phyloP scores from a whole-genome alignment of 106 monocot genomes.

The Allium cepa region DNA sequence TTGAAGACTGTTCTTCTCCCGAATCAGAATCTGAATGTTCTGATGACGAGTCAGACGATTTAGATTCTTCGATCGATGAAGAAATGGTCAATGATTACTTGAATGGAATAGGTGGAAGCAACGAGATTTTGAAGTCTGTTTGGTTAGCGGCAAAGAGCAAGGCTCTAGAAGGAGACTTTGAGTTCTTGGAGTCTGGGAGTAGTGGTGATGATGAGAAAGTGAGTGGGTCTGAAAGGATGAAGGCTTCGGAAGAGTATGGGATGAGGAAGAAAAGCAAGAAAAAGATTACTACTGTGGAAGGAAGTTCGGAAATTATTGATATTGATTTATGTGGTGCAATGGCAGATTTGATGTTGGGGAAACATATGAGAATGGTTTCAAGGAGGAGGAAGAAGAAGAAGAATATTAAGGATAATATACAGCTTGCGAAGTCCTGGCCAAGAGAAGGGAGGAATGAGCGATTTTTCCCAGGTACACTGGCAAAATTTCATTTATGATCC shows the following conservation, averaged over 20 bases:
- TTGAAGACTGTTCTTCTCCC: too few relatives aligned
- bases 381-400: conserved; percentile 23
- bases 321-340: conserved; percentile 11
- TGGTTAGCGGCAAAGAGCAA: conserved; percentile 23
- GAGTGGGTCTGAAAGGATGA: conserved; percentile 34
- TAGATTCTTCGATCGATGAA: conserved; percentile 58
- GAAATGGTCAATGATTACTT: conserved; percentile 72
- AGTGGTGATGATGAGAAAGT: conserved; percentile 9
- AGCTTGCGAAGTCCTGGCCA: conserved; percentile 80
- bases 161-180: conserved; percentile 16
- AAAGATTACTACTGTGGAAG: background rate
- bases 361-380: conserved; percentile 38
- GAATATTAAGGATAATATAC: conserved; percentile 18
- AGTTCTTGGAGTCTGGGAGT: conserved; percentile 7
- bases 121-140: conserved; percentile 35
- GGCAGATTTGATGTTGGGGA: conserved; percentile 45
- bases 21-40: conserved; percentile 14
- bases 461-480: background rate
- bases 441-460: conserved; percentile 20
- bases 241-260: conserved; percentile 63
- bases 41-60: conserved; percentile 11
- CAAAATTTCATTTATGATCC: too few relatives aligned
- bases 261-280: conserved; percentile 53
- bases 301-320: conserved; percentile 13
- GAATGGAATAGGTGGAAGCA: conserved; percentile 70